phyloP scores from a whole-genome alignment of 495 filamentous ascomycete genomes.

The Trichoderma erinaceum region DNA sequence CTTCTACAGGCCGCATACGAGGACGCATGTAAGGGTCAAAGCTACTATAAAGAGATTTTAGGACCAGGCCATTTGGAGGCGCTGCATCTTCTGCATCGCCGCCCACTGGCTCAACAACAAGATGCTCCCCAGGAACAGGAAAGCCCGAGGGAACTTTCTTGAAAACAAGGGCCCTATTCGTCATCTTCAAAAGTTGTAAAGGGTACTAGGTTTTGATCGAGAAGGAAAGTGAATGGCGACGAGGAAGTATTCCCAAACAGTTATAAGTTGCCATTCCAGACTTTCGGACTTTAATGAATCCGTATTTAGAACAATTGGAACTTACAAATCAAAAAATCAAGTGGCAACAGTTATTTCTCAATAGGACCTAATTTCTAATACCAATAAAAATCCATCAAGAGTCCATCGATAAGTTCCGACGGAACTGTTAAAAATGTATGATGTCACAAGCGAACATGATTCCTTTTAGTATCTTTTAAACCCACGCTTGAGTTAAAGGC shows the following conservation, averaged over 20 bases:
- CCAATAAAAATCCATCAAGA: background rate
- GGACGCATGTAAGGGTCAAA: conserved; percentile 89
- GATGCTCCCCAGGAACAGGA: conserved; percentile 67
- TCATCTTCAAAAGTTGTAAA: conserved; percentile 31
- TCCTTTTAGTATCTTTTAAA: background rate
- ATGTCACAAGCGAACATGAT: no score
- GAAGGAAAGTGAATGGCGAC: background rate
- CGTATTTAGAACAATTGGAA: background rate
- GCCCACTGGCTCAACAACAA: conserved; percentile 69
- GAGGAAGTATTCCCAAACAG: background rate
- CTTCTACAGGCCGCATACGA: conserved; percentile 43
- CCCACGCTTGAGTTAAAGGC: background rate
- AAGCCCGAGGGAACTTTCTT: conserved; percentile 60
- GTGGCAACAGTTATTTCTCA: background rate
- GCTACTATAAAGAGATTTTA: conserved; percentile 70
- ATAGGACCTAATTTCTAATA: background rate
- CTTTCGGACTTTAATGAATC: background rate
- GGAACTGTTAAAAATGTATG: no score
- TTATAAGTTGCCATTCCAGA: background rate
- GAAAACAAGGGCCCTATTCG: conserved; percentile 82
- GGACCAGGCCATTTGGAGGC: conserved; percentile 62
- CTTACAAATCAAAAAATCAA: no score
- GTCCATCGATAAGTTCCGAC: background rate
- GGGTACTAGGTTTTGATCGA: background rate
- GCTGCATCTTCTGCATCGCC: conserved; percentile 43